phyloP scores from a whole-genome alignment of 345 rosid species.

The Dimocarpus longan region DNA sequence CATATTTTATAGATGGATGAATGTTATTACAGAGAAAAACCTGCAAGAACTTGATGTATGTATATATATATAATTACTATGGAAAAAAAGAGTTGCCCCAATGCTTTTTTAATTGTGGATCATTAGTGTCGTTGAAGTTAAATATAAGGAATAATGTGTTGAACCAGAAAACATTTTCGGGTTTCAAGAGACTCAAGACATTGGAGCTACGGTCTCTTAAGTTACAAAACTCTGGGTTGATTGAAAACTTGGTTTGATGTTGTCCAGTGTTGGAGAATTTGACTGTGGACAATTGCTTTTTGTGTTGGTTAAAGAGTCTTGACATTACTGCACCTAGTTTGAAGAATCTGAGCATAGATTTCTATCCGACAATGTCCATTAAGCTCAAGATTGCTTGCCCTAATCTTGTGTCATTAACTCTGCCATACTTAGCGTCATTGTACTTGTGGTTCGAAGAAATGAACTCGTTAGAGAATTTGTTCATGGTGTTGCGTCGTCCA shows the following conservation, averaged over 20 bases:
- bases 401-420: not conserved
- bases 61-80: no score
- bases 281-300: not conserved
- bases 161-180: not conserved
- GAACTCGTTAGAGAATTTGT: not conserved
- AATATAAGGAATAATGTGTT: not conserved
- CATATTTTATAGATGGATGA: not conserved
- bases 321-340: not conserved
- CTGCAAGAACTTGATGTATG: not conserved
- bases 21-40: not conserved
- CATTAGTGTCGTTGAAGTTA: not conserved
- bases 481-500: not conserved
- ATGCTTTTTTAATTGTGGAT: not conserved
- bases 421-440: not conserved
- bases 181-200: not conserved
- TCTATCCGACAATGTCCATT: not conserved
- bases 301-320: not conserved
- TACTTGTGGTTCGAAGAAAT: not conserved
- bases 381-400: not conserved
- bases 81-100: not conserved
- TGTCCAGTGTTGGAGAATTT: slow-evolving; percentile 15
- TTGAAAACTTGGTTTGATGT: slow-evolving; percentile 7
- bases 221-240: not conserved
- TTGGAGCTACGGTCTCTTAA: not conserved
- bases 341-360: not conserved